Evolutionary conservation across 441 rosid genomes (phyloP).

Genomic region (Syzygium syzygioides): DNA sequence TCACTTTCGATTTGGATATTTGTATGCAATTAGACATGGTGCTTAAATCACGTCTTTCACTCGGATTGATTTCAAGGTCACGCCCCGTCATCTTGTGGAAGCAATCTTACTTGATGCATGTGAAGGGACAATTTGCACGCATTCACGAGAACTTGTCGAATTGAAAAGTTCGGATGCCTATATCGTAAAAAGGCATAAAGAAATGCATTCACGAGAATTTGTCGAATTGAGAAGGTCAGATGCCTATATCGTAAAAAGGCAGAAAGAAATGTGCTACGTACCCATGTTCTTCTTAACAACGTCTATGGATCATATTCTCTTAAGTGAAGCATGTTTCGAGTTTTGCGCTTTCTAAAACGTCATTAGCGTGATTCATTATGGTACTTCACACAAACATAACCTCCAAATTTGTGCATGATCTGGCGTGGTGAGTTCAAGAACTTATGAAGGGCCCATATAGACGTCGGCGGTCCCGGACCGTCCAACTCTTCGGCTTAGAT

Average conservation of each 20-base stretch:
- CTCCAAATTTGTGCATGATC: too few relatives aligned
- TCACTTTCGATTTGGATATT: too few relatives aligned
- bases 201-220: too few relatives aligned
- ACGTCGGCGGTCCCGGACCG: neutral
- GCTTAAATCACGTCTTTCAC: neutral
- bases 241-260: rapidly evolving
- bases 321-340: neutral
- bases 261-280: rapidly evolving
- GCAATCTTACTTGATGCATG: neutral
- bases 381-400: too few relatives aligned
- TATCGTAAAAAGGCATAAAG: neutral
- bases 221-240: neutral
- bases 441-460: neutral
- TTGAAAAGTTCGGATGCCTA: too few relatives aligned
- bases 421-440: neutral
- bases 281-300: neutral
- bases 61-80: neutral
- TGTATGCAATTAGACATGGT: neutral
- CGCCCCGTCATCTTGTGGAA: neutral
- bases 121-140: neutral
- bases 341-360: too few relatives aligned
- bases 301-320: too few relatives aligned
- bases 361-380: too few relatives aligned
- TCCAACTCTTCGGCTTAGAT: neutral
- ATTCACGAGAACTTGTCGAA: neutral